phyloP scores from a whole-genome alignment of 2,329 filamentous ascomycete genomes.

The Pestalotiopsis sp. region DNA sequence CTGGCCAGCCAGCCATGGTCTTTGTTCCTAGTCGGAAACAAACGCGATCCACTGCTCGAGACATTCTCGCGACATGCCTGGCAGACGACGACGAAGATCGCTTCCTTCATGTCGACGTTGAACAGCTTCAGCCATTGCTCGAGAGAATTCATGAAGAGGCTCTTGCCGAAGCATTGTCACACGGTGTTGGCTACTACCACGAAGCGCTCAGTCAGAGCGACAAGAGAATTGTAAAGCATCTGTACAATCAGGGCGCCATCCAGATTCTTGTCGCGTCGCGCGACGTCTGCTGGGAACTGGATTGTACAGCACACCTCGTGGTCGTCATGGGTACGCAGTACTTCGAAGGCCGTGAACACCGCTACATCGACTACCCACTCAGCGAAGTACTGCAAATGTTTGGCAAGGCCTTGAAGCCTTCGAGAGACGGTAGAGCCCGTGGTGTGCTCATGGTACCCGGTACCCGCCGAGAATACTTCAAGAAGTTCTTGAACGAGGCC shows the following conservation, averaged over 20 bases:
- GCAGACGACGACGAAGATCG: conserved; percentile 91
- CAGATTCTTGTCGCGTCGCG: conserved; percentile 78
- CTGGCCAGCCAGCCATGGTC: conserved; percentile 85
- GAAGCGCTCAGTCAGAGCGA: conserved; percentile 88
- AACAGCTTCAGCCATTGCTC: conserved; percentile 81
- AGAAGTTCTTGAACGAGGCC: conserved; percentile 96
- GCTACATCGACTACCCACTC: conserved; percentile 94
- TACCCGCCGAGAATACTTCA: conserved; percentile 96
- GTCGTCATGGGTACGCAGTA: conserved; percentile 98
- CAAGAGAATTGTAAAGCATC: conserved; percentile 89
- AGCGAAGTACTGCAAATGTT: conserved; percentile 98
- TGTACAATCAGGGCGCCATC: conserved; percentile 87
- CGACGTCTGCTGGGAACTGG: conserved; percentile 95
- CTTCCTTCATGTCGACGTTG: conserved; percentile 82
- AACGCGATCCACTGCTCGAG: conserved; percentile 81
- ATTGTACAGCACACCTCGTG: conserved; percentile 85
- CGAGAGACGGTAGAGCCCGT: conserved; percentile 77
- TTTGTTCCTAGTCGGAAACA: conserved; percentile 96
- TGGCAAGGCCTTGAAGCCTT: conserved; percentile 82
- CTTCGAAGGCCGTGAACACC: conserved; percentile 94
- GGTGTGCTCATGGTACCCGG: conserved; percentile 96
- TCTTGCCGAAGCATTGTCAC: conserved; percentile 84
- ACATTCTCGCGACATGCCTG: conserved; percentile 84
- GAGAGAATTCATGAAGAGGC: conserved; percentile 84
- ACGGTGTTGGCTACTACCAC: conserved; percentile 96